A percentile compares a stretch with the other conserved stretches of the same genome.
Evolutionary conservation across 805 yeast genomes (phyloP).

Genomic region (Candida endomychidarum): DNA sequence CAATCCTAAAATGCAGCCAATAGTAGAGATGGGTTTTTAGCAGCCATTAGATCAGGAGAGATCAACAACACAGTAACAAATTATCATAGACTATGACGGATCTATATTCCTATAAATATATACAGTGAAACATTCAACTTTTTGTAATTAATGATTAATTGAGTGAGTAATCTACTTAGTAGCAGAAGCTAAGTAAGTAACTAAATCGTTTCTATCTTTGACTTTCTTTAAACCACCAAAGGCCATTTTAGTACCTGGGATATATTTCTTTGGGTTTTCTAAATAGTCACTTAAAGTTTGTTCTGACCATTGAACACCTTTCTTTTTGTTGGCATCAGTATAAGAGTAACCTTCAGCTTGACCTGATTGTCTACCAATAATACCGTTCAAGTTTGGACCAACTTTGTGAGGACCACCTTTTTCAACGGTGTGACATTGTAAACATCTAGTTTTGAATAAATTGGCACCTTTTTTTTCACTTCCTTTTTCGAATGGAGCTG

Average conservation of each 20-base stretch:
- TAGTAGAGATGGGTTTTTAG: not conserved
- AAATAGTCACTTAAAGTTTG: constrained; percentile 92
- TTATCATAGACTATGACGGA: not conserved
- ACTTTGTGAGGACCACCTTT: constrained; percentile 97
- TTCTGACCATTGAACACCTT: constrained; percentile 85
- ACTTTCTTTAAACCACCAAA: constrained; percentile 99
- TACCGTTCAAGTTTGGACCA: constrained; percentile 97
- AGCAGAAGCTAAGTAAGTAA: constrained; percentile 70
- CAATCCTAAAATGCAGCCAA: constrained; percentile 1
- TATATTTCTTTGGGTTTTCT: constrained; percentile 99
- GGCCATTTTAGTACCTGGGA: constrained; percentile 99
- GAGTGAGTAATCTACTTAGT: constrained; percentile 28
- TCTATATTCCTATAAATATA: constrained; percentile 9
- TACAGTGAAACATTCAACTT: constrained; percentile 9
- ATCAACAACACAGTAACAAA: not conserved
- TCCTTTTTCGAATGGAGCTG: constrained; percentile 47
- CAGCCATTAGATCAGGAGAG: too few species aligned
- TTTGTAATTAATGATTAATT: not conserved
- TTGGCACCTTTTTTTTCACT: constrained; percentile 85
- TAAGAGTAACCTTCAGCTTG: constrained; percentile 89
- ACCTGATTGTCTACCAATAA: constrained; percentile 91
- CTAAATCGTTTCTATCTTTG: constrained; percentile 96
- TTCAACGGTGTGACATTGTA: constrained; percentile 98
- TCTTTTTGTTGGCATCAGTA: constrained; percentile 98
- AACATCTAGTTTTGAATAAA: constrained; percentile 97